Evolutionary conservation across 768 basidiomycete species (phyloP), one percentile per base, ranked within the genome.

Genomic region (Chiua virens): DNA sequence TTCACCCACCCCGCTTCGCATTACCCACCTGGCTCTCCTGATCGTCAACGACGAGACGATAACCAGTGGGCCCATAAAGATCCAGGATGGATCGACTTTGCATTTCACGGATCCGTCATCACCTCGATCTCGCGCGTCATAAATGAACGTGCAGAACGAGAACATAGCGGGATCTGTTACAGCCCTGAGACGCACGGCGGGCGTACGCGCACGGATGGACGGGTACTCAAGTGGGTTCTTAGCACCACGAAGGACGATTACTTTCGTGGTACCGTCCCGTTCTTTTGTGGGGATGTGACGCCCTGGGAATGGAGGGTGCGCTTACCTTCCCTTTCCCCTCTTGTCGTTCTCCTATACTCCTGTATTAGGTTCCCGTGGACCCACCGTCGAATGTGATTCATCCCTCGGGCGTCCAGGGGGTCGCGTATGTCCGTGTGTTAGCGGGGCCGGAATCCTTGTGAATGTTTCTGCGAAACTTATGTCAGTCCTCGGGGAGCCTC

Each of bases 241-340:
- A 78, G 72, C 3, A 65, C 71, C 4, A 73, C 83, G 1, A 55
- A 54, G 7, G 53, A 59, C 45, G 22, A 34, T 11, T 47, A 47
- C 40, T 30, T 56, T 40, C 58, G 67, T 11, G 76, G 77, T 3
- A 57, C 60, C 1, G 64, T 83, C 17, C 87, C 87, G 8, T 89
- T 89, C 61, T 89, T 85, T 65, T 89, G 88, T 58, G 85, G 85
- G 13, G 87, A 89, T 59, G 69, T 87, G 3, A 87, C 86, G 4
- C 79, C 84, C 3, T 70, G 87, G 43, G 55, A 66, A 3, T 74
- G 76, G 66, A 73, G 87, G 65, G 88, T 85, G 57, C 17, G 79
- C 34, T 9, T 40, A 3, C 25, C 5, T 6, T 22, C 2, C 5
- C 21, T 39, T 7, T n/a, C 8, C 17, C 21, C 2, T 9, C 21